Base-by-base conservation (phyloP, 1,284 basidiomycete genomes). In the Acaromyces ingoldii region DNA sequence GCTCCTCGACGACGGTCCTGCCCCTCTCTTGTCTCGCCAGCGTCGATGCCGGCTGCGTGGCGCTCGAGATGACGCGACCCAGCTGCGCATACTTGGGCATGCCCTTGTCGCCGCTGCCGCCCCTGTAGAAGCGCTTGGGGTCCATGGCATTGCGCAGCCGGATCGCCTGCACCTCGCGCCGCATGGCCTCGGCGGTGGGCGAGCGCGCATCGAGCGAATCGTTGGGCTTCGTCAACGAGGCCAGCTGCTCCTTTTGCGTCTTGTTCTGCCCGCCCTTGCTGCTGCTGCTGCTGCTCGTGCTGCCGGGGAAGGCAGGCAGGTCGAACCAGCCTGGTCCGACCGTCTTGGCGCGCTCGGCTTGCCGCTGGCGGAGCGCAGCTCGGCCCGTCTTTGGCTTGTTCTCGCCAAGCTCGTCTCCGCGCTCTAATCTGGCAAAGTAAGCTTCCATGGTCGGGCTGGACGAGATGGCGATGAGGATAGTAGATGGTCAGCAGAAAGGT, bases 111-210 rank as follows among this genome's bases (percentile, higher is more conserved):
- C 88, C 36, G 69, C 88, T 83, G 1, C 62, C 58, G 4, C 66
- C 66, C 22, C 68, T 91, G 79, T 96, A 92, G 80, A 97, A 97
- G 29, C 91, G 82, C 77, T 97, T 98, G 6, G 93, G 92, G 72
- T 98, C 93, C 30, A 98, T 82, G 52, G 91, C 87, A 73, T 93
- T 93, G 42, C 88, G 84, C 47, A 98, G 79, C 21, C 90, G 84
- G 47, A 97, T 80, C 1, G 93, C 90, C 76, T 96, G 91, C 30
- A 96, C 88, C 78, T 98, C 92, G 52, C 88, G 85, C 69, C 91
- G 81, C 60, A 97, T 81, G 54, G 72, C 70, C 53, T 87, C 83
- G 7, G 67, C 69, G 7, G 70, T 67, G 3, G 63, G 55, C 2
- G 59, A 57, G 3, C 70, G 54, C 17, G 70, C 66, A 53, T 67